phyloP scores from a whole-genome alignment of 208 protist species.

The Balamuthia mandrillaris region DNA sequence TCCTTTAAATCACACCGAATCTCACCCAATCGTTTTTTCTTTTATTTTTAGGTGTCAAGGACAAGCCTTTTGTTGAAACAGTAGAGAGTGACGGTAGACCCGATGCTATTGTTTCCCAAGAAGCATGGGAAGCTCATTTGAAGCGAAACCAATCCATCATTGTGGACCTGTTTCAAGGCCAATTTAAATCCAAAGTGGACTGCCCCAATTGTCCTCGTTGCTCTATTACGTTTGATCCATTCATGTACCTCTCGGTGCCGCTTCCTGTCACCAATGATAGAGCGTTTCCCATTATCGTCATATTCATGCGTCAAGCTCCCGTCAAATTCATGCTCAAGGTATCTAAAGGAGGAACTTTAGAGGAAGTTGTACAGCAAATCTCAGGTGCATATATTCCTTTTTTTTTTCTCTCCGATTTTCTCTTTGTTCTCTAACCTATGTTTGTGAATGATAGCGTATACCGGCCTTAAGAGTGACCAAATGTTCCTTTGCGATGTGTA shows the following conservation, averaged over 20 bases:
- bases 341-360: no score
- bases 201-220: slow-evolving; percentile 48
- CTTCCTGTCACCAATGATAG: not conserved
- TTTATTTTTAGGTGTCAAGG: no score
- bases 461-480: no score
- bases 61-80: slow-evolving; percentile 78
- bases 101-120: slow-evolving; percentile 69
- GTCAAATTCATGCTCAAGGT: no score
- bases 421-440: no score
- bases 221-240: slow-evolving; percentile 78
- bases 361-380: no score
- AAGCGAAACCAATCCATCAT: slow-evolving; percentile 88
- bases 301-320: no score
- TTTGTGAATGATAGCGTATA: no score
- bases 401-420: no score
- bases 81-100: slow-evolving; percentile 76
- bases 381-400: no score
- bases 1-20: no score
- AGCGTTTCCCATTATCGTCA: slow-evolving; percentile 7
- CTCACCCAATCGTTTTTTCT: no score
- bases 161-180: slow-evolving; percentile 72
- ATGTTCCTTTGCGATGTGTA: not conserved
- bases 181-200: slow-evolving; percentile 63
- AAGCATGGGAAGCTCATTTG: slow-evolving; percentile 85
- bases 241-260: slow-evolving; percentile 78